phyloP scores from a whole-genome alignment of 495 filamentous ascomycete genomes.

The Rhypophila decipiens region DNA sequence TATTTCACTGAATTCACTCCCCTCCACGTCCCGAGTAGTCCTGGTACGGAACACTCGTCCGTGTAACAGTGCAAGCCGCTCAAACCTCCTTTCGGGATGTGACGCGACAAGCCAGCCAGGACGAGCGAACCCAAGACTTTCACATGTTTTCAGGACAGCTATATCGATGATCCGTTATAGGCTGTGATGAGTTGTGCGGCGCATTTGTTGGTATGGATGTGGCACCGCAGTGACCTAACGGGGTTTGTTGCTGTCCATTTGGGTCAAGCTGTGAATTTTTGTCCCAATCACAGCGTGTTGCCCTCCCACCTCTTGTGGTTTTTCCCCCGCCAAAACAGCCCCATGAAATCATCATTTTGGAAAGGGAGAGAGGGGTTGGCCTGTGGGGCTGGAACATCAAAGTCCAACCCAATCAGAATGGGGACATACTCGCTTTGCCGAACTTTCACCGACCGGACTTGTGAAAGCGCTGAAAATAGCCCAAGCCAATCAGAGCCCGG shows the following conservation, averaged over 20 bases:
- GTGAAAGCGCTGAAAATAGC: not conserved
- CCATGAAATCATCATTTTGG: not conserved
- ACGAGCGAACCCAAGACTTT: not conserved
- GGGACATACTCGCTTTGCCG: not conserved
- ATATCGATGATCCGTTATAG: not conserved
- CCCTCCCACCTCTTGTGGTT: not conserved
- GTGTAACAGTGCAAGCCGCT: too few relatives aligned
- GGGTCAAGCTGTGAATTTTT: too few relatives aligned
- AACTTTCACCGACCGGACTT: not conserved
- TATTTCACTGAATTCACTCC: too few relatives aligned
- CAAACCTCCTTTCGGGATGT: too few relatives aligned
- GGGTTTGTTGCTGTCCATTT: too few relatives aligned
- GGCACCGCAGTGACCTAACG: too few relatives aligned
- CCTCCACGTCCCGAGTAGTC: too few relatives aligned
- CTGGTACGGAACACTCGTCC: too few relatives aligned
- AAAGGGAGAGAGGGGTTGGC: too few relatives aligned
- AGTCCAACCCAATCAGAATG: too few relatives aligned
- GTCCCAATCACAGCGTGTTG: not conserved
- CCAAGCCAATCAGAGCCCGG: not conserved
- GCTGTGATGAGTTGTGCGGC: not conserved
- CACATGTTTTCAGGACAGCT: not conserved
- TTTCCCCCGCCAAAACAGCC: not conserved
- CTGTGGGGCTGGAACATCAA: too few relatives aligned
- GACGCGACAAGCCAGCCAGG: not conserved
- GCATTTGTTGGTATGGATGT: not conserved